Evolutionary conservation across 2,329 filamentous ascomycete species (phyloP), one percentile per base, ranked within the genome.

Genomic region (Sporothrix dimorphospora): DNA sequence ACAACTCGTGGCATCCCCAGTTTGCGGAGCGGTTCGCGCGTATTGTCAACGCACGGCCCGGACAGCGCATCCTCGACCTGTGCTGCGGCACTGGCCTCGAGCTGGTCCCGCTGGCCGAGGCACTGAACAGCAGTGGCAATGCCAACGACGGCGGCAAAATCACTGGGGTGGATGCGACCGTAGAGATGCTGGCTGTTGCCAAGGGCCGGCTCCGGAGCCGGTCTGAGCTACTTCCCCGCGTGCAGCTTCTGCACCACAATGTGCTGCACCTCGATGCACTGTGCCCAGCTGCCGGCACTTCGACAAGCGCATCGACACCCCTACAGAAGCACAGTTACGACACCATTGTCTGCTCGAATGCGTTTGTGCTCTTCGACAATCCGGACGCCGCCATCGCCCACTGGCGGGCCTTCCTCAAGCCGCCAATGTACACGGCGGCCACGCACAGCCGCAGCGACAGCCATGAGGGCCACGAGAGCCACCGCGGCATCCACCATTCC

Each of bases 21-120:
- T 81, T 79, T 69, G 79, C 77, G n/a, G 73, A 70, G 30, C 76
- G 79, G 12, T 78, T 81, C 72, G 77, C 80, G 73, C 71, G 74
- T 7, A 38, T 79, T 14, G 75, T 76, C 3, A 72, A 76, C 6
- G 57, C 80, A 19, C 70, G 72, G 16, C 63, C 75, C 0, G 77
- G 78, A n/a, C 72, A 80, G 51, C 75, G 72, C 27, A 73, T 81
- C 30, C 78, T 81, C 3, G 74, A 76, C 42, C 77, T 80, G n/a
- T 79, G 77, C 40, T 81, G 80, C 72, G 80, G 80, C n/a, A 81
- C 80, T 12, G 80, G 79, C 5, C 74, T 81, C 3, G 79, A 80
- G 24, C 75, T 76, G 8, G 77, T 78, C 68, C 74, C 78, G 19
- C 78, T 79, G n/a, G 79, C 78, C 1, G 75, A 77, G 1, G 51